Conservation (phyloP, 106 monocot genomes). For the Vanilla planifolia region DNA sequence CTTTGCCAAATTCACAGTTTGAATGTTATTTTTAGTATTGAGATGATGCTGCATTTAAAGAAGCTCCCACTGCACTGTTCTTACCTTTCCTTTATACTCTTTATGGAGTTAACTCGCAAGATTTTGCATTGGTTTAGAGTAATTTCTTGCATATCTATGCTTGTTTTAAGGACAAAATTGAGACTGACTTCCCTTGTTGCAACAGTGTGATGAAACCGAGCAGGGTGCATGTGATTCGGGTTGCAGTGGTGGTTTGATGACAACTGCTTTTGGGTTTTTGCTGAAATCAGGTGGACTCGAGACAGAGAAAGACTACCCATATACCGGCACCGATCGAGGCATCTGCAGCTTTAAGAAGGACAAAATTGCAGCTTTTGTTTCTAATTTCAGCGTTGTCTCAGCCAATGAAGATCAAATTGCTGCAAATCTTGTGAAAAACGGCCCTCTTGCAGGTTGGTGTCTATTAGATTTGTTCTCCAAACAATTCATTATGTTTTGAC, state of each 20-base stretch:
- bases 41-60: no score
- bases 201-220: conserved; percentile 76
- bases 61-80: no score
- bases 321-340: conserved; percentile 56
- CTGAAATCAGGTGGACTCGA: conserved; percentile 80
- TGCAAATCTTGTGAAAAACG: conserved; percentile 86
- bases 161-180: no score
- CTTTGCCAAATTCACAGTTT: no score
- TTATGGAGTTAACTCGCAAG: no score
- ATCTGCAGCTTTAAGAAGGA: conserved; percentile 72
- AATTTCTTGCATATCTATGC: no score
- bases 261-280: conserved; percentile 71
- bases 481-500: not conserved
- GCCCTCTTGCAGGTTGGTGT: conserved; percentile 76
- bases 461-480: not conserved
- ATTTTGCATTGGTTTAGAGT: no score
- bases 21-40: no score
- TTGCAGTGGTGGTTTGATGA: conserved; percentile 93
- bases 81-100: no score
- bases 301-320: conserved; percentile 75
- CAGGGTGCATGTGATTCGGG: conserved; percentile 66
- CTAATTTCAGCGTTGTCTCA: conserved; percentile 73
- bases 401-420: conserved; percentile 86
- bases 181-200: no score
- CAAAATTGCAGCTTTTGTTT: conserved; percentile 67